Evolutionary conservation across 768 basidiomycete genomes (phyloP), one percentile per base, ranked within the genome.

Genomic region (Mycena latifolia): DNA sequence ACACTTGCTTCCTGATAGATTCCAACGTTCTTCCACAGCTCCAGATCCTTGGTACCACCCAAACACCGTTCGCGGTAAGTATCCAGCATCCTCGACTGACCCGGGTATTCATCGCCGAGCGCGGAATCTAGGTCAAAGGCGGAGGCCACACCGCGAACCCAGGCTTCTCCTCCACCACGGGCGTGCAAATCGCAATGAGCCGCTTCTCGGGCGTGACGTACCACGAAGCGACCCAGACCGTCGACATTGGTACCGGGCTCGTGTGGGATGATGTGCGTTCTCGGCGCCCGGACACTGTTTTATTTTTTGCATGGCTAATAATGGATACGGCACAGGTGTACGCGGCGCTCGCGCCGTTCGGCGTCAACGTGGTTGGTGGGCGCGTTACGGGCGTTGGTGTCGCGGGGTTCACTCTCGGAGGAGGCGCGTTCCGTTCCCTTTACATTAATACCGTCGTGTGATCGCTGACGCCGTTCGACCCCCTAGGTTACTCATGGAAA

Each of bases 121-220:
- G 29, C 46, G n/a, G n/a, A n/a, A n/a, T n/a, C n/a, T n/a, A 88
- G 88, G 82, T 90, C 57, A 90, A 88, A 73, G 84, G 88, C n/a
- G 89, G 87, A 15, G 89, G 89, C 0, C 89, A 90, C 72, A 64
- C 84, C 0, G 70, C 80, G 3, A 89, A 88, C 69, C 83, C 80
- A 0, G 84, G 84, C 2, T 89, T 89, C 64, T 88, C 88, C 0
- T 90, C 90, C 0, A 90, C 89, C 0, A 65, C 72, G 1, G 89
- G 88, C 33, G 82, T 91, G 17, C 87, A 87, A 15, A 89, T 91
- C 10, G 75, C 85, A 10, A 84, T 90, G 86, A 73, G 65, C 41
- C 76, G 80, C 2, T 88, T 89, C 71, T 77, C 78, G 5, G 66
- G 82, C 20, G 80, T 87, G 24, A 76, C 57, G 1, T 88, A 87